Conservation (phyloP, 2,329 filamentous ascomycete species). For the Drechslerella stenobrocha region DNA sequence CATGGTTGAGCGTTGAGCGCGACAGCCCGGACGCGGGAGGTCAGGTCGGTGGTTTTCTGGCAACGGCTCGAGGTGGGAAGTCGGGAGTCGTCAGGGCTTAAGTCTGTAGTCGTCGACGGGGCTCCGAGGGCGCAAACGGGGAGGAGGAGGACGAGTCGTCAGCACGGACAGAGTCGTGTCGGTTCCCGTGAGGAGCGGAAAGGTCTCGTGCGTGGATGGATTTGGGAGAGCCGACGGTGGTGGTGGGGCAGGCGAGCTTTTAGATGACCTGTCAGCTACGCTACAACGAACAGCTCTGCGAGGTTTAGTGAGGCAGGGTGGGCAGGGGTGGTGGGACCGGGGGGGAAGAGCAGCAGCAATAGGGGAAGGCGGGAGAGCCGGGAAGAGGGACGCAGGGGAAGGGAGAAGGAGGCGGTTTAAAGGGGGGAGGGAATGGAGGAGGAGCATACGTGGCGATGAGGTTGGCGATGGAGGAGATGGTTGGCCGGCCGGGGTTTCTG, state of each 20-base stretch:
- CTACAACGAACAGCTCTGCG: slow-evolving; percentile 14
- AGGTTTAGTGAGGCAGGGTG: slow-evolving; percentile 13
- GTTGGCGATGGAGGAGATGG: background rate
- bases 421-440: background rate
- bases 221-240: slow-evolving; percentile 13
- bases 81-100: background rate
- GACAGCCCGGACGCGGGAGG: slow-evolving; percentile 17
- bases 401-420: no score
- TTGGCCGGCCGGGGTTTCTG: no score
- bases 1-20: slow-evolving; percentile 26
- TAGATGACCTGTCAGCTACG: slow-evolving; percentile 53
- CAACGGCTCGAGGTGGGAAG: background rate
- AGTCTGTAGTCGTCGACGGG: no score
- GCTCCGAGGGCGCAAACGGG: no score
- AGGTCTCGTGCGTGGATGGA: slow-evolving; percentile 18
- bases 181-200: slow-evolving; percentile 11
- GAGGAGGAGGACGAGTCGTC: background rate
- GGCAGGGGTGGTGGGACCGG: background rate
- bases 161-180: background rate
- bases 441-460: background rate
- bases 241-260: slow-evolving; percentile 51
- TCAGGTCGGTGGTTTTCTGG: slow-evolving; percentile 1
- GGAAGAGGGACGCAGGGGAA: no score
- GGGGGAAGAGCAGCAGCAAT: background rate
- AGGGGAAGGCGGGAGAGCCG: no score